phyloP scores from a whole-genome alignment of 1,284 basidiomycete species.

The Thelephora terrestris region DNA sequence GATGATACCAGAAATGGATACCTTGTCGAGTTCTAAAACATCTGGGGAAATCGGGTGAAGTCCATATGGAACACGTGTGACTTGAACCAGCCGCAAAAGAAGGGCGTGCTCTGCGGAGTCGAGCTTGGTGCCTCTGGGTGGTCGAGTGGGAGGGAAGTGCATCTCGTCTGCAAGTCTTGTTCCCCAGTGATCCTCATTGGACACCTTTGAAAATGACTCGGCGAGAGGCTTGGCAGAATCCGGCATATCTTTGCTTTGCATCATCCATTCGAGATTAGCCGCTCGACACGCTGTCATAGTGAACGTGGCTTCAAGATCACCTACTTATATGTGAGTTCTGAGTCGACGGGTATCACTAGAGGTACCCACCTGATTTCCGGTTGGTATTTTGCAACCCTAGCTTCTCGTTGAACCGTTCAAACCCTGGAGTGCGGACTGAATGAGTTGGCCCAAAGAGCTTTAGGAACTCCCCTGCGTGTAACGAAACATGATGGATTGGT shows the following conservation, averaged over 20 bases:
- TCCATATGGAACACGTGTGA: too few relatives aligned
- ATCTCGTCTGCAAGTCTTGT: conserved; percentile 4
- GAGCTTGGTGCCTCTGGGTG: too few relatives aligned
- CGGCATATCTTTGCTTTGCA: conserved; percentile 2
- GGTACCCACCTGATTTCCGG: background rate
- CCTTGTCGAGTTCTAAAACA: too few relatives aligned
- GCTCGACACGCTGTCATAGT: conserved; percentile 9
- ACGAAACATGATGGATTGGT: conserved; percentile 24
- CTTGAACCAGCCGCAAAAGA: too few relatives aligned
- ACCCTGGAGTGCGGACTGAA: conserved; percentile 23
- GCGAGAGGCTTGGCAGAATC: background rate
- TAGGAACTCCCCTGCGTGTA: conserved; percentile 25
- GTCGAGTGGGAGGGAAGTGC: too few relatives aligned
- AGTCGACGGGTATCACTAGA: background rate
- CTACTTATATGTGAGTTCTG: background rate
- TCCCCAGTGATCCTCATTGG: conserved; percentile 7
- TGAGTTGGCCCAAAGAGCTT: conserved; percentile 26
- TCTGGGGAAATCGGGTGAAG: too few relatives aligned
- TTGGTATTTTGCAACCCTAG: conserved; percentile 26
- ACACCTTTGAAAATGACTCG: conserved; percentile 1
- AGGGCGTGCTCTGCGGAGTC: too few relatives aligned
- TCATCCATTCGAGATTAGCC: conserved; percentile 7
- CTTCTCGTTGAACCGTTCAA: conserved; percentile 26
- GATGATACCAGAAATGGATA: too few relatives aligned
- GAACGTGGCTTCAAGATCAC: conserved; percentile 11